Base-by-base conservation (phyloP, 2,329 filamentous ascomycete species). In the Chaetomium strumarium region DNA sequence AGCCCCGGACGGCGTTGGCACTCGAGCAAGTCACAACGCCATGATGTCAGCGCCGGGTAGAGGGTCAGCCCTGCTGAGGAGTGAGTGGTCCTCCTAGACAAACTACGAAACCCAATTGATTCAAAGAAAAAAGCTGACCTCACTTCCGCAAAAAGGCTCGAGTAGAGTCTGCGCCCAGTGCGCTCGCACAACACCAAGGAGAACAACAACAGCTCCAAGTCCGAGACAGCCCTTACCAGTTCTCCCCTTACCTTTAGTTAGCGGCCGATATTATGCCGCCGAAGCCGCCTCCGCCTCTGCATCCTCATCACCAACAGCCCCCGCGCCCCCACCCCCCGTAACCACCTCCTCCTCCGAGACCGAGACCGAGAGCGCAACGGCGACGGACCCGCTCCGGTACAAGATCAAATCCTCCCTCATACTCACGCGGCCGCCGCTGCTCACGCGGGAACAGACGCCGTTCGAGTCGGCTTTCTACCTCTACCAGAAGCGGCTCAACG, bases 391-490 rank as follows among this genome's bases (percentile, higher is more conserved):
- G 56, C 54, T 51, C 55, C 65, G 42, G 48, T 80, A 79, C 70
- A 70, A 72, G 59, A 74, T 83, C 67, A 75, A 73, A 53, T 76
- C 78, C 53, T 87, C 89, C 58, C 78, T 96, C 55, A 82, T 97
- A 61, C 83, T 99, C 58, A 93, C 90, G 42, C 89, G 93, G 29
- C 83, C 93, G 44, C 93, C 93, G 7, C 76, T 95, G 54, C 78
- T 99, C 64, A 97, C 93, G 24, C 86, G 88, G 60, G 78, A 86
- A 56, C 84, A 92, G 49, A 88, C 87, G 33, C 78, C 88, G 12
- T 97, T 99, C 71, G 93, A 99, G 71, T 87, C 90, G 66, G 79
- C 92, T 58, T 97, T 86, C 73, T 96, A 86, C 77, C 90, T 99
- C 68, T 99, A 99, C 75, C 93, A 99, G 74, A 92, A 92, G 64